Evolutionary conservation across 2,329 filamentous ascomycete species (phyloP), one percentile per base, ranked within the genome.

Genomic region (Madurella mycetomatis): DNA sequence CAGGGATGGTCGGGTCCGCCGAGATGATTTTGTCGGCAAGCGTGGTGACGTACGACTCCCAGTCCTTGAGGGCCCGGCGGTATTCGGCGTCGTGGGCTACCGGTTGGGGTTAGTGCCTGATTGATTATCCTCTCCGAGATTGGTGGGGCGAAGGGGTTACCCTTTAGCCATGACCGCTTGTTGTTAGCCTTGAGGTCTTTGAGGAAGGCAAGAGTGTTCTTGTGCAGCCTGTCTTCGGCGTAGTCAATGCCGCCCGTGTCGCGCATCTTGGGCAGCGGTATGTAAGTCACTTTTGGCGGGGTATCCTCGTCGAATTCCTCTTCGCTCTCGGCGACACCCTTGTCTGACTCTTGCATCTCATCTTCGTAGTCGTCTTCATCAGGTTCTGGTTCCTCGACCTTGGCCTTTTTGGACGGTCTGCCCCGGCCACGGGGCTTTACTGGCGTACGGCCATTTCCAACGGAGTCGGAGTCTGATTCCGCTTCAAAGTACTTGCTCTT

Each of bases 81-180:
- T 88, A 95, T 63, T 95, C 88, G 43, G 79, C 78, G 69, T 95
- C 90, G 68, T 94, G 83, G 64, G 84, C 90, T 94, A 17, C 13
- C 34, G 8, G 16, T 17, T 4, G 1, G 2, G 2, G 18, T 41
- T 9, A 49, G 34, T 32, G 19, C 4, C 1, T 30, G 18, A 16
- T 25, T 25, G 46, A 45, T 11, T 37, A 37, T 11, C 34, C 11
- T 37, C 13, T 11, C 11, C 2, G 32, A 49, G 52, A 55, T 51
- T 60, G 50, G 40, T 41, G 42, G 16, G 18, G 25, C 15, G 13
- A 32, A 12, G 17, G 43, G 61, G 71, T 61, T 68, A 83, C 80
- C 70, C 62, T 83, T 83, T 7, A 85, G 70, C 83, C 83, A 86
- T 1, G 72, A 64, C 31, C 83, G 72, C 55, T 76, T 71, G 61